Percentiles rank a stretch among this genome's conserved stretches.
Conservation (phyloP, 768 basidiomycete genomes). For the Daedalea quercina region DNA sequence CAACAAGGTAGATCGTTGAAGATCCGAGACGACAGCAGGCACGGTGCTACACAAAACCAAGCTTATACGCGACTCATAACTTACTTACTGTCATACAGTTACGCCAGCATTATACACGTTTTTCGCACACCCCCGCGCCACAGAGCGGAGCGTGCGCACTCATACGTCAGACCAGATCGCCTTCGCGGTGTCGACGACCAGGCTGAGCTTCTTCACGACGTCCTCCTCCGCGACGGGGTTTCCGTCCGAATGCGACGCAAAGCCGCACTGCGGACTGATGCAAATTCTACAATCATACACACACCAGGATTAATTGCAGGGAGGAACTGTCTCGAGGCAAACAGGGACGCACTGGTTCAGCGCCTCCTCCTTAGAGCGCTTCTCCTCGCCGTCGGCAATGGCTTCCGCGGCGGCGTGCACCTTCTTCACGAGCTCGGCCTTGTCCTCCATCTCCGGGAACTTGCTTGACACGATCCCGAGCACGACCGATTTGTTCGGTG, state of each 20-base stretch:
- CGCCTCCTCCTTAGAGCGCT: constrained; percentile 33
- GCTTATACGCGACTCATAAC: not conserved
- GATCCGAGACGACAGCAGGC: not conserved
- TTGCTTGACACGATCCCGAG: constrained; percentile 40
- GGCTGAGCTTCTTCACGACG: constrained; percentile 28
- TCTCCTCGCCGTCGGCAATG: constrained; percentile 32
- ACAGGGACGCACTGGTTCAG: constrained; percentile 28
- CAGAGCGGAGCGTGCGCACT: not conserved
- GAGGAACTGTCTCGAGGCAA: not conserved
- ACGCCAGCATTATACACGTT: not conserved
- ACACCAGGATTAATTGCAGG: not conserved
- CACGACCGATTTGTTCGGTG: constrained; percentile 35
- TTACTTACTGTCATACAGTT: not conserved
- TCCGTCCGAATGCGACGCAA: constrained; percentile 40
- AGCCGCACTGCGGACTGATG: constrained; percentile 47
- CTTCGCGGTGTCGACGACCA: constrained; percentile 30
- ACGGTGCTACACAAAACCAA: not conserved
- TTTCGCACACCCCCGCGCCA: no score
- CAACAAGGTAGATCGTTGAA: not conserved
- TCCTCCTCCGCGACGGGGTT: constrained; percentile 32
- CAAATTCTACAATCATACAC: constrained; percentile 24
- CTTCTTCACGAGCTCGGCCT: constrained; percentile 30
- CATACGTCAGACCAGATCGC: constrained; percentile 26
- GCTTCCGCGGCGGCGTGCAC: constrained; percentile 37
- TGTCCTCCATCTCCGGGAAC: constrained; percentile 36